Conservation (phyloP, 495 filamentous ascomycete species). For the Chaetomium tenue region DNA sequence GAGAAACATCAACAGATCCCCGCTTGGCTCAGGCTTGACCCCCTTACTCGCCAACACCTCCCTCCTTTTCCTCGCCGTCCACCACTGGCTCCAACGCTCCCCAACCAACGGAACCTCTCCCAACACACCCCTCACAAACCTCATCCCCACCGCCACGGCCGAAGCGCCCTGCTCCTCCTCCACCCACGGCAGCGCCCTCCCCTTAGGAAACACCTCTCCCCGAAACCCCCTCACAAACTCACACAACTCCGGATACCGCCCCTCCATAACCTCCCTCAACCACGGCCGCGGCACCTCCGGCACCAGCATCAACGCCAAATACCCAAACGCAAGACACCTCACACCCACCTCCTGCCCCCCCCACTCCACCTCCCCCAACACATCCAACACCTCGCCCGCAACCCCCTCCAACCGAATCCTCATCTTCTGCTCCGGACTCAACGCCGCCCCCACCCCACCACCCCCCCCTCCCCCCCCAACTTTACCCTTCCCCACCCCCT, state of each 20-base stretch:
- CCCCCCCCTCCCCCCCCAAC: no score
- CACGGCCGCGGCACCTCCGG: conserved; percentile 70
- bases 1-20: conserved; percentile 23
- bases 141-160: conserved; percentile 26
- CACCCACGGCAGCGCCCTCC: conserved; percentile 19
- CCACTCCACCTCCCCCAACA: conserved; percentile 60
- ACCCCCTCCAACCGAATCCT: conserved; percentile 70
- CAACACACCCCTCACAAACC: conserved; percentile 35
- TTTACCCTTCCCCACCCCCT: conserved; percentile 22
- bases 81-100: conserved; percentile 29
- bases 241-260: conserved; percentile 53
- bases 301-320: conserved; percentile 69
- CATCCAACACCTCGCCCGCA: conserved; percentile 64
- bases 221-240: conserved; percentile 54
- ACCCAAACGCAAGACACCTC: conserved; percentile 78
- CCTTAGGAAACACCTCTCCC: conserved; percentile 39
- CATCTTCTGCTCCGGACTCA: conserved; percentile 50
- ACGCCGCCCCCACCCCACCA: conserved; percentile 32
- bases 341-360: conserved; percentile 60
- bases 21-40: neutral
- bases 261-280: conserved; percentile 61
- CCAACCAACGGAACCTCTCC: conserved; percentile 26
- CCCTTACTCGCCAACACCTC: conserved; percentile 12
- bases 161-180: conserved; percentile 4
- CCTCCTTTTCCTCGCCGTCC: conserved; percentile 26